Evolutionary conservation across 1,139 yeast genomes (phyloP), one percentile per base, ranked within the genome.

Genomic region (Debaryomyces udenii): DNA sequence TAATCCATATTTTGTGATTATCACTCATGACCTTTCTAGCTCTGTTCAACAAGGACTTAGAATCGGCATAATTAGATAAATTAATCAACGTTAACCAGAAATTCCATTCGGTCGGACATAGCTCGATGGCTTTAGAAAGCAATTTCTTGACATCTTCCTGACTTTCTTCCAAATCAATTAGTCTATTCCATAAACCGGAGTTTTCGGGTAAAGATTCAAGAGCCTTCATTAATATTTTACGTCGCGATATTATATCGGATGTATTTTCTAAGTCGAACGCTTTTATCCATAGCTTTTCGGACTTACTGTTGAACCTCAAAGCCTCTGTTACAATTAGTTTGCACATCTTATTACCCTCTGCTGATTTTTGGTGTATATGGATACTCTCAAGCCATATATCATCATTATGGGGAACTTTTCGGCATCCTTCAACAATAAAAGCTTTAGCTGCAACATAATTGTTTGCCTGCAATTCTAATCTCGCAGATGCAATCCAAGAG

Each of bases 401-500:
- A 47, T 83, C 94, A 52, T 69, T 78, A 36, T 68, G 68, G 0
- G 93, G 90, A 45, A 91, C 80, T 37, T 67, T 68, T 6, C 68
- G 70, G 56, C 96, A 87, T 2, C 96, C 99, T 55, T 87, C 80
- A 22, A 70, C 72, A 4, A 90, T 83, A 9, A 86, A 50, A 27
- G 65, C 64, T 45, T 77, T 75, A 0, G 99, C 97, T 18, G 65
- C 64, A 4, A 65, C 66, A 43, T 69, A 68, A 41, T 81, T 81
- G 31, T 73, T 71, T 1, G 83, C 85, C 38, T 76, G 78, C 47
- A 81, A 86, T 57, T 93, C 98, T 9, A 90, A 59, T 37, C 90
- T 64, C 0, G 96, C 95, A 28, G 91, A 80, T 0, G 95, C 89
- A 22, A 93, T 86, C 96, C 97, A 93, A 9, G 89, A 88, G 38